Conservation (phyloP, 306 rosid genomes). For the Abrus pulchellus region DNA sequence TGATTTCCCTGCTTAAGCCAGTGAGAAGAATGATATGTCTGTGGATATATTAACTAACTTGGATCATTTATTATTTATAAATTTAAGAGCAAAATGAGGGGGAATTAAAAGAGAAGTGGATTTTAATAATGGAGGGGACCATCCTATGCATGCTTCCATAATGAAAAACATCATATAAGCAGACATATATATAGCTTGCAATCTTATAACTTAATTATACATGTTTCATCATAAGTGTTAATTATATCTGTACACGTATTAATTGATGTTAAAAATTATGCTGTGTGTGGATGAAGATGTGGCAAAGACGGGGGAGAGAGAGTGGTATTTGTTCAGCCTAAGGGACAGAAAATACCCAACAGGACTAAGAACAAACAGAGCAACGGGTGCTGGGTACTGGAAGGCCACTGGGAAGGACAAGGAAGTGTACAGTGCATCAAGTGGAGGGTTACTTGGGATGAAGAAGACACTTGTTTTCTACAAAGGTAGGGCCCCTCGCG, state of each 20-base stretch:
- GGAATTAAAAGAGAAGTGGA: not conserved
- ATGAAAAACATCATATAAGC: not conserved
- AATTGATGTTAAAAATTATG: not conserved
- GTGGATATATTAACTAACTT: not conserved
- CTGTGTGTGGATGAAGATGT: constrained; percentile 51
- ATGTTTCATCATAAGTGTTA: too few relatives aligned
- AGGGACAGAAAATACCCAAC: constrained; percentile 89
- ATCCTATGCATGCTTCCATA: not conserved
- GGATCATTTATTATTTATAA: not conserved
- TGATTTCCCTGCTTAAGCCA: not conserved
- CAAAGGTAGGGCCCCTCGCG: constrained; percentile 88
- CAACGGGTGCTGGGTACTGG: constrained; percentile 87
- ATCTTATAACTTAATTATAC: too few relatives aligned
- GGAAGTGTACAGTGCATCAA: constrained; percentile 58
- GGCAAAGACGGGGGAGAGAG: constrained; percentile 85
- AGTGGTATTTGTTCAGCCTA: constrained; percentile 83
- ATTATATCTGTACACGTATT: too few relatives aligned
- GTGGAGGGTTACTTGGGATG: constrained; percentile 68
- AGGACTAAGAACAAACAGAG: constrained; percentile 79
- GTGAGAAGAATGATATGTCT: not conserved
- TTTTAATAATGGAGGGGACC: not conserved
- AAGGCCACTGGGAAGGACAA: constrained; percentile 89
- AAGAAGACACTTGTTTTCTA: constrained; percentile 92
- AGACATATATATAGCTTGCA: too few relatives aligned
- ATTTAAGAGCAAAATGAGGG: not conserved